These are phyloP conservation scores for Lactarius hengduanensis DNA, from an alignment of 768 basidiomycete species.

Conservation along the genomic window DNA sequence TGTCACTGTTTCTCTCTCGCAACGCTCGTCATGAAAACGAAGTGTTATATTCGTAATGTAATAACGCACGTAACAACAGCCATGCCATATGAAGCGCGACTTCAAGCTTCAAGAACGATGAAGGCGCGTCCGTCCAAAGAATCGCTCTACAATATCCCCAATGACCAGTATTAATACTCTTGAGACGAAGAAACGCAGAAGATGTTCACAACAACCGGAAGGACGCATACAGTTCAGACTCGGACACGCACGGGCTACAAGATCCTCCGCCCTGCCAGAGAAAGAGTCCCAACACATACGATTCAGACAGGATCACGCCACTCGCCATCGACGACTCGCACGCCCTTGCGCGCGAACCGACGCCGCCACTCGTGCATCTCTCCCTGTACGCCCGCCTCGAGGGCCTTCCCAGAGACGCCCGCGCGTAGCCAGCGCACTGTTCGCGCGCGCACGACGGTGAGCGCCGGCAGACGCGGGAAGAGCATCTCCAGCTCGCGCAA, in stretches of 20 bases:
- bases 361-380: constrained; percentile 75
- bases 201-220: not conserved
- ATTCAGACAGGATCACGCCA: constrained; percentile 48
- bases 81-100: not conserved
- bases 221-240: not conserved
- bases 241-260: not conserved
- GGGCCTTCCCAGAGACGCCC: constrained; percentile 63
- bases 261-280: not conserved
- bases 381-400: constrained; percentile 75
- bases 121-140: not conserved
- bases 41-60: not conserved
- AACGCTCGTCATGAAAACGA: not conserved
- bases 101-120: not conserved
- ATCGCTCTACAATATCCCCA: not conserved
- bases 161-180: not conserved
- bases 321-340: constrained; percentile 67
- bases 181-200: not conserved
- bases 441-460: constrained; percentile 57
- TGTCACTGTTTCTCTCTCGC: not conserved
- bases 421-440: constrained; percentile 73
- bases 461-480: constrained; percentile 54
- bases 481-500: constrained; percentile 54
- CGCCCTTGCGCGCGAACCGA: constrained; percentile 53
- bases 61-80: not conserved
- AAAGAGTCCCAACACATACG: not conserved